Base-by-base conservation (phyloP, 2,329 filamentous ascomycete species). In the Arthroderma uncinatum region DNA sequence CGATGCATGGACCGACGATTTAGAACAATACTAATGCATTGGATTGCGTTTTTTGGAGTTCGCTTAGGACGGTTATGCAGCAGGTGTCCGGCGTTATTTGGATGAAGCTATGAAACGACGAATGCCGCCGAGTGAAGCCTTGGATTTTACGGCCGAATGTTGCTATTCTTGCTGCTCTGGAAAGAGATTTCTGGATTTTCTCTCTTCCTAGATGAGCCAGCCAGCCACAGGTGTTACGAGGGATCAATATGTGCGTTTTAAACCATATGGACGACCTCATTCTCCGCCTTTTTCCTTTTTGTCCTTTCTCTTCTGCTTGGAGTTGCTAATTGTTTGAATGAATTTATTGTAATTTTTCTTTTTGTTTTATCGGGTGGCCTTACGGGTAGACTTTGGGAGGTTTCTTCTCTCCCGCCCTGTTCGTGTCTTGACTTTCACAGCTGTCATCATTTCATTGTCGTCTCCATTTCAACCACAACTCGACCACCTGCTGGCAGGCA, bases 1-100 rank as follows among this genome's bases (percentile, higher is more conserved):
- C 57, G 78, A 80, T 56, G 77, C 74, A 54, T 81, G 78, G 79
- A 78, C 77, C 4, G 77, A 80, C 61, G 78, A 80, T 30, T 65
- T 72, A 59, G 73, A 75, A 61, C 64, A 70, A 23, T 75, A 74
- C 59, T 75, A 58, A 60, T 37, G 53, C n/a, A 39, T 42, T 50
- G 47, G 47, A 34, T 33, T 16, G 47, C 19, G 28, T 50, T 50
- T 50, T n/a, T 33, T 50, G 47, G 47, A 50, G 25, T 33, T 50
- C 47, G 16, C 28, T 50, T 50, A 14, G 23, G 19, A n/a, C 12
- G 40, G 14, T 50, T 25, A 25, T 16, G 12, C 9, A 30, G 12
- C 9, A 30, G 47, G 47, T 33, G 47, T 30, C 47, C 33, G 47
- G 47, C 25, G 47, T 16, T 16, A 50, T 50, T 47, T 19, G 47